These are phyloP conservation scores for Globisporangium lucens DNA, from an alignment of 352 stramenopile species.

Conservation along the genomic window DNA sequence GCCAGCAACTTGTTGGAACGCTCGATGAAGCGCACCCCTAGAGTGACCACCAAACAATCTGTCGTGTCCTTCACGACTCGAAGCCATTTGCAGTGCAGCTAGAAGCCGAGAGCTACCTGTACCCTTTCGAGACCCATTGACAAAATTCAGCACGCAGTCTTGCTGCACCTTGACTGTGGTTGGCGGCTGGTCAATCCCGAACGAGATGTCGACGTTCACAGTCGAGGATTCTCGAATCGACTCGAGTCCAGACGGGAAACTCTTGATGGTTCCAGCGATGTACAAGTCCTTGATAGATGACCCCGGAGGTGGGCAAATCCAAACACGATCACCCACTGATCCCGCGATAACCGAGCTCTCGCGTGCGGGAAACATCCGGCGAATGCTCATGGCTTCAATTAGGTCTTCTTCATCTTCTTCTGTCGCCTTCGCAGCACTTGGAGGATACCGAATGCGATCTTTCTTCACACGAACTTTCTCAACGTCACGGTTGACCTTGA, in stretches of 20 bases:
- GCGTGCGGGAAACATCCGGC: constrained; percentile 55
- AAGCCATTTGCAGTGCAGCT: constrained; percentile 49
- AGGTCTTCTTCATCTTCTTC: constrained; percentile 19
- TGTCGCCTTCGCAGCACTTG: constrained; percentile 9
- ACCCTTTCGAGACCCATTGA: constrained; percentile 26
- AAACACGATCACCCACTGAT: constrained; percentile 62
- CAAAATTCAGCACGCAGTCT: constrained; percentile 57
- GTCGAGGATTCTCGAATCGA: constrained; percentile 39
- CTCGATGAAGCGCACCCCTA: constrained; percentile 24
- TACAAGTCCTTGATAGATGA: constrained; percentile 37
- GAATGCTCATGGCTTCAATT: constrained; percentile 75
- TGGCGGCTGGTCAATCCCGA: constrained; percentile 31
- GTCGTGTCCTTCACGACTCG: constrained; percentile 18
- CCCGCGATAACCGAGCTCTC: constrained; percentile 54
- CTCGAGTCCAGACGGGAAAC: constrained; percentile 51
- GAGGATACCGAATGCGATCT: constrained; percentile 49
- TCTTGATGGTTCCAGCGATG: constrained; percentile 59
- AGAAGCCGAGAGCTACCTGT: constrained; percentile 47
- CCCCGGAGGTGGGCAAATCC: constrained; percentile 39
- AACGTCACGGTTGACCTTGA: constrained; percentile 42
- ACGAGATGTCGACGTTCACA: constrained; percentile 54
- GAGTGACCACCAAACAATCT: constrained; percentile 17
- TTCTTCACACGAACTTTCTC: constrained; percentile 58
- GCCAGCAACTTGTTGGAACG: constrained; percentile 40
- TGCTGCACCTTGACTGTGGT: constrained; percentile 57